Conservation (phyloP, 768 basidiomycete species). For the Lactifluus pinguis region DNA sequence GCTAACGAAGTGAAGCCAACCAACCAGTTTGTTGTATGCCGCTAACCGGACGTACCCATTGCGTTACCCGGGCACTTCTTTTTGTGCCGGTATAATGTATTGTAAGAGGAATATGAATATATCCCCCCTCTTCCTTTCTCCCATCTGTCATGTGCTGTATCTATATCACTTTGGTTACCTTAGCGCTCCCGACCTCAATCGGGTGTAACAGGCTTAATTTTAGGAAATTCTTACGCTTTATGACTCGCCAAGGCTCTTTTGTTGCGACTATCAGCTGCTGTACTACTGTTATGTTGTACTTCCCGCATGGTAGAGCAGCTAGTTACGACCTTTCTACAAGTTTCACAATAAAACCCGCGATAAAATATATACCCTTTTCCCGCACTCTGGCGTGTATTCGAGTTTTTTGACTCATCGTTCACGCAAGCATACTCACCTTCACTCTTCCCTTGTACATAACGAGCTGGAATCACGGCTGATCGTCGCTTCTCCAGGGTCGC, state of each 20-base stretch:
- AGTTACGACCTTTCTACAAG: background rate
- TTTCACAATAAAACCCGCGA: too few species aligned
- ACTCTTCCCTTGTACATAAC: too few species aligned
- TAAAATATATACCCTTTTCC: too few species aligned
- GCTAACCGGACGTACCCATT: background rate
- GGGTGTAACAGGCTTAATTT: background rate
- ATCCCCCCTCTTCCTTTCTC: background rate
- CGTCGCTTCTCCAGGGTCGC: too few species aligned
- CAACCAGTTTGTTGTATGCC: background rate
- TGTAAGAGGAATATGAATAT: background rate
- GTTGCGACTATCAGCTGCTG: background rate
- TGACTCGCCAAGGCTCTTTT: background rate
- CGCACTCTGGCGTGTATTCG: too few species aligned
- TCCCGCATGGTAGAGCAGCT: background rate
- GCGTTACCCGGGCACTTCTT: background rate
- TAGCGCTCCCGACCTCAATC: background rate
- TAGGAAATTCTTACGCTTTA: background rate
- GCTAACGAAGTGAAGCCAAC: background rate
- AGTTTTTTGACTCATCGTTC: too few species aligned
- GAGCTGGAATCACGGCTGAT: too few species aligned
- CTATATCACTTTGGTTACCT: background rate
- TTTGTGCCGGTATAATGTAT: background rate
- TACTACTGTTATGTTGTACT: background rate
- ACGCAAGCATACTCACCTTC: too few species aligned
- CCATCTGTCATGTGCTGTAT: background rate